These are phyloP conservation scores for Teratosphaeria gauchensis DNA, from an alignment of 2,329 filamentous ascomycete species.

Conservation along the genomic window DNA sequence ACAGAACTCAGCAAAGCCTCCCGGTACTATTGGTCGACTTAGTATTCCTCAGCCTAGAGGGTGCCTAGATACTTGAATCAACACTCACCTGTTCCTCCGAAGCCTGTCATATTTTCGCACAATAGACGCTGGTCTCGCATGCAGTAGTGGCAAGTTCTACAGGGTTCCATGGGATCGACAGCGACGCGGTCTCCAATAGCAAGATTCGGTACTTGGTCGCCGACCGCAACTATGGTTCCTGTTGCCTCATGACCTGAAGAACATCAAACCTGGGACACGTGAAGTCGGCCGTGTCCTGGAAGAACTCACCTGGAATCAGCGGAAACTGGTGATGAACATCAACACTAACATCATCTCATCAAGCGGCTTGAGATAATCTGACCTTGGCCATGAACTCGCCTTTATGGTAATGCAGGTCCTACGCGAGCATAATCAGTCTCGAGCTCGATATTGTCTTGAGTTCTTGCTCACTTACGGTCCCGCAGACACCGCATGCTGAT, in stretches of 20 bases:
- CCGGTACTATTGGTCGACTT: neutral
- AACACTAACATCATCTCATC: neutral
- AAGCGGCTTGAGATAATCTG: neutral
- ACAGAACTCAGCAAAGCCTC: constrained; percentile 5
- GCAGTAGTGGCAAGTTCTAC: constrained; percentile 65
- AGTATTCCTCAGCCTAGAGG: neutral
- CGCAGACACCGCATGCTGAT: constrained; percentile 4
- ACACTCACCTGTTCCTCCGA: constrained; percentile 43
- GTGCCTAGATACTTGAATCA: neutral
- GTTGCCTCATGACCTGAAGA: constrained; percentile 50
- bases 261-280: neutral
- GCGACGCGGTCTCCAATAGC: constrained; percentile 53
- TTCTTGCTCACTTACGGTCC: neutral
- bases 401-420: constrained; percentile 51
- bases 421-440: neutral
- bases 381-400: constrained; percentile 49
- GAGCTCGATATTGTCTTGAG: too few relatives aligned
- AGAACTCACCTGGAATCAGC: constrained; percentile 9
- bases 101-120: constrained; percentile 59
- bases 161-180: constrained; percentile 56
- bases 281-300: constrained; percentile 26
- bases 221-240: constrained; percentile 52
- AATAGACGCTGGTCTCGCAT: constrained; percentile 57
- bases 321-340: constrained; percentile 7
- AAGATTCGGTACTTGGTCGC: constrained; percentile 51